Percentiles rank a stretch among this genome's conserved stretches.
Evolutionary conservation across 2,329 filamentous ascomycete genomes (phyloP).

Genomic region (Alternaria hordeiaustralica): DNA sequence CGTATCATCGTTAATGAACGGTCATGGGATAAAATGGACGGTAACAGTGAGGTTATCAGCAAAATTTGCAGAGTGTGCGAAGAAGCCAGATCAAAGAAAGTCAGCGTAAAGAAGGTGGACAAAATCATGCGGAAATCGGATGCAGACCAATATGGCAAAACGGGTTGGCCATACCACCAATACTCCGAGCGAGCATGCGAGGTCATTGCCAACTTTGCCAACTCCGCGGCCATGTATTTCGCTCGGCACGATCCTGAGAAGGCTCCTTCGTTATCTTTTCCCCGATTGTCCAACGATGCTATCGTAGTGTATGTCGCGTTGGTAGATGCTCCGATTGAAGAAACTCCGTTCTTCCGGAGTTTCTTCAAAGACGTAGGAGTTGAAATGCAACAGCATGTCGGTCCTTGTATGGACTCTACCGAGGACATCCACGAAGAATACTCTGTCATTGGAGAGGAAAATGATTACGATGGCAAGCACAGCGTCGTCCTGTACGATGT

Average conservation of each 20-base stretch:
- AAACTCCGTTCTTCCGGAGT: neutral
- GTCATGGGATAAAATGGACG: neutral
- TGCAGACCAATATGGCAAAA: neutral
- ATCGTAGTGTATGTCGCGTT: neutral
- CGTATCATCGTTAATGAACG: neutral
- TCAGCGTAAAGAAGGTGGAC: neutral
- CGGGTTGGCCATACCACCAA: neutral
- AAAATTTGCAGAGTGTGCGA: neutral
- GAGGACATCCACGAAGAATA: neutral
- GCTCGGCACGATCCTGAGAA: neutral
- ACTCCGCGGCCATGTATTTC: neutral
- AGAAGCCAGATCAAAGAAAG: neutral
- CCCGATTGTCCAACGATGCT: neutral
- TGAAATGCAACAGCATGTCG: neutral
- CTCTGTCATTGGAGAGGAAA: neutral
- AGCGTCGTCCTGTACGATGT: neutral
- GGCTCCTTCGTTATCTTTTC: neutral
- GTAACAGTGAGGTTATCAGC: neutral
- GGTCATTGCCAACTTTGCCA: neutral
- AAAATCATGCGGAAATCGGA: neutral
- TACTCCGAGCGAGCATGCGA: neutral
- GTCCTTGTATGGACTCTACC: neutral
- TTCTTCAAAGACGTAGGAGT: neutral
- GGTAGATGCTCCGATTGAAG: neutral
- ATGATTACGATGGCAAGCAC: neutral